Base-by-base conservation (phyloP, 345 rosid species). In the Eucalyptus erythrocorys region DNA sequence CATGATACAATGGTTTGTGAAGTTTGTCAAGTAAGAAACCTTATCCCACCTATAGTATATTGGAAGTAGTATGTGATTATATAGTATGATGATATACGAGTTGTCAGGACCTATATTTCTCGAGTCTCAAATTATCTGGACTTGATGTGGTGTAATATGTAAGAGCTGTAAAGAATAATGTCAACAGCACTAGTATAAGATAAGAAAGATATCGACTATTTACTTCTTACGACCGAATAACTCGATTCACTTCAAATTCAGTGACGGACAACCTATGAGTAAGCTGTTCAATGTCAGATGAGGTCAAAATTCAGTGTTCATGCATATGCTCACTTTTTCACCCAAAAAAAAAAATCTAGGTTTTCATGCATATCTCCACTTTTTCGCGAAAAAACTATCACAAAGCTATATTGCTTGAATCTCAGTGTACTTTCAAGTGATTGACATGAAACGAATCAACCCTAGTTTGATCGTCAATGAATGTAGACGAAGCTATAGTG, bases 1-100 rank as follows among this genome's bases (percentile, higher is more conserved):
- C 92, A 87, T 92, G 94, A 85, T 95, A 53, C 91, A 92, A 26
- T 97, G 97, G 98, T 93, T 95, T 86, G 76, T 87, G 42, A 92
- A 93, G 90, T 88, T 92, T 90, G 91, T 95, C 86, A 95, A 93
- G 90, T 94, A 92, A 94, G 80, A 87, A 50, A 91, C 42, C 85
- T 1, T 49, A 42, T 81, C 85, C 6, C 48, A 81, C n/a, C 15
- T 0, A 30, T 8, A 42, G 48, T 22, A 42, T 42, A 81, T 81
- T 6, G 16, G 85, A 42, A 21, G 21, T 64, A n/a, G 40, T 40
- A 55, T 64, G 37, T 64, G 21, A 64, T n/a, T n/a, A 30, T 64
- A 61, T 0, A 3, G 7, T 26, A 59, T 5, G 32, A 59, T 59
- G 32, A 59, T 59, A 5, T 27, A 27, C 66, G 16, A 59, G 66